Conservation (phyloP, 192 early-diverging fungal species). For the Obelidium mucronatum region DNA sequence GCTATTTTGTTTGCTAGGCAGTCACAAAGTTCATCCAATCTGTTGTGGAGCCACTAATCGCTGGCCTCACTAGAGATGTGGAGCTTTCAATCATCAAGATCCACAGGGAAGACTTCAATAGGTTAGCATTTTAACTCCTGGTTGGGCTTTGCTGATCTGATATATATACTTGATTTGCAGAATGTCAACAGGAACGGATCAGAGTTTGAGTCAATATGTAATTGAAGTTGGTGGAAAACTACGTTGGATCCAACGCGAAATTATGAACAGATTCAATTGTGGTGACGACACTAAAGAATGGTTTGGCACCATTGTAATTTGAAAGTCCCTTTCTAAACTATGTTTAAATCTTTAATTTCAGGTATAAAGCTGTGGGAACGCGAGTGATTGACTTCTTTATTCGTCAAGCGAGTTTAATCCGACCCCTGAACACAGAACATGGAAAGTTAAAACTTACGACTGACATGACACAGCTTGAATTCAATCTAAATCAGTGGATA, state of each 20-base stretch:
- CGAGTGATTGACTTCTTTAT: constrained; percentile 66
- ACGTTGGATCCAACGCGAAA: constrained; percentile 63
- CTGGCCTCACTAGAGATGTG: constrained; percentile 61
- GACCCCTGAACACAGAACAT: constrained; percentile 61
- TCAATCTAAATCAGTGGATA: constrained; percentile 69
- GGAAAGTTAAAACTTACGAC: constrained; percentile 72
- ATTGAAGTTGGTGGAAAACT: constrained; percentile 64
- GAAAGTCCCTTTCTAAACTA: not conserved
- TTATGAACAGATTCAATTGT: constrained; percentile 64
- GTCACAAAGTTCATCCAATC: constrained; percentile 58
- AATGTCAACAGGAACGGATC: constrained; percentile 36
- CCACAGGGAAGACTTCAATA: constrained; percentile 69
- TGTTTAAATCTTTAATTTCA: constrained; percentile 10
- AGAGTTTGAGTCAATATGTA: constrained; percentile 62
- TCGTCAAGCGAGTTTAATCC: constrained; percentile 70
- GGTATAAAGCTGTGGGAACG: constrained; percentile 52
- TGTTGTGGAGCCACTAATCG: constrained; percentile 62
- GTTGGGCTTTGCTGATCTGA: not conserved
- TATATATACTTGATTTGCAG: constrained; percentile 3
- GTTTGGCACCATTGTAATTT: constrained; percentile 39
- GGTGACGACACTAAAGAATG: constrained; percentile 68
- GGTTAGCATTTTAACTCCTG: constrained; percentile 7
- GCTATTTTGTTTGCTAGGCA: constrained; percentile 45
- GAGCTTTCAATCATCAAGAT: constrained; percentile 65
- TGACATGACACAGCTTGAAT: constrained; percentile 80